phyloP scores from a whole-genome alignment of 768 basidiomycete species.

The Coprinopsis cinerea region DNA sequence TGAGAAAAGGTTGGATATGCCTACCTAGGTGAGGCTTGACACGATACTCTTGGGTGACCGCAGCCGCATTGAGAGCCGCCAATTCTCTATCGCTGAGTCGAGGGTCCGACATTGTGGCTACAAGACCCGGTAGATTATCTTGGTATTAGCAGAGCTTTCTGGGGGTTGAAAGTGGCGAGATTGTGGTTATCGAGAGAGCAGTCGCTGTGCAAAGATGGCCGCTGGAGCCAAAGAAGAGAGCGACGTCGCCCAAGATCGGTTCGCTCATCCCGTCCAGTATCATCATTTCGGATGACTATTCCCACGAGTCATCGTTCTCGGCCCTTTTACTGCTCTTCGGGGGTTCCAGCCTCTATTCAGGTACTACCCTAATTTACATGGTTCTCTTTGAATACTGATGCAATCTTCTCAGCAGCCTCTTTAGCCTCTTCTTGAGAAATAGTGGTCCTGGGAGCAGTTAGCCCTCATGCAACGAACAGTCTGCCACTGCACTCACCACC shows the following conservation, averaged over 20 bases:
- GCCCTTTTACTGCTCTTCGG: neutral
- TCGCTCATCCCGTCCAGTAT: neutral
- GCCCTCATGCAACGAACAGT: neutral
- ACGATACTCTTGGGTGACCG: slow-evolving; percentile 82
- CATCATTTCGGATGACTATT: neutral
- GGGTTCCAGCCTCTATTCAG: neutral
- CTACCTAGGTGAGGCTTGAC: slow-evolving; percentile 86
- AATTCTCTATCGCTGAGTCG: slow-evolving; percentile 68
- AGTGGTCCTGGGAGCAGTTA: slow-evolving; percentile 38
- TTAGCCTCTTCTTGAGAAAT: slow-evolving; percentile 30
- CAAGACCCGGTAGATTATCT: too few relatives aligned
- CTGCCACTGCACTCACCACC: slow-evolving; percentile 53
- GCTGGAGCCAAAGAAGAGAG: neutral
- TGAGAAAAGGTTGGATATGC: slow-evolving; percentile 18
- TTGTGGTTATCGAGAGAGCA: neutral
- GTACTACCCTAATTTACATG: neutral
- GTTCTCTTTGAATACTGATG: slow-evolving; percentile 26
- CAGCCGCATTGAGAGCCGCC: slow-evolving; percentile 80
- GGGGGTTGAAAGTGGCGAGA: neutral
- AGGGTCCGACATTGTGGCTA: slow-evolving; percentile 39
- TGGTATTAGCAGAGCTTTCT: neutral
- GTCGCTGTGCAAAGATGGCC: neutral
- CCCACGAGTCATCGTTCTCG: slow-evolving; percentile 7
- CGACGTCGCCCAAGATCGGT: neutral
- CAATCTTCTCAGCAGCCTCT: slow-evolving; percentile 36